These are phyloP conservation scores for Macaranga tanarius DNA, from an alignment of 441 rosid genomes.

Conservation along the genomic window DNA sequence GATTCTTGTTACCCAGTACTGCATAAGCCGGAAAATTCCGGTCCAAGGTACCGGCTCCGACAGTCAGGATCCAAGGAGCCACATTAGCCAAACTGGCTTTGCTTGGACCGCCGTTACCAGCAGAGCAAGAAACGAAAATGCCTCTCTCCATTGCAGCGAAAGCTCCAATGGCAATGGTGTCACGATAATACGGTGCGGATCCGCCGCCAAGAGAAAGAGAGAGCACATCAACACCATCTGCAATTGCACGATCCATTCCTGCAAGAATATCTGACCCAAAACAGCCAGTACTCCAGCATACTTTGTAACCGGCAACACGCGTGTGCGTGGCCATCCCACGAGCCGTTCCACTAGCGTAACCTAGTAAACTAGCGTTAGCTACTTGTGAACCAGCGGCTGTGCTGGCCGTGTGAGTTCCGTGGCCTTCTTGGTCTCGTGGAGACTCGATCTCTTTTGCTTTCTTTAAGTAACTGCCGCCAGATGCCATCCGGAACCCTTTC, in stretches of 20 bases:
- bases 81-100: conserved; percentile 64
- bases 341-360: conserved; percentile 74
- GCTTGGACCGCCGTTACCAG: conserved; percentile 79
- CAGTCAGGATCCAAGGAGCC: conserved; percentile 95
- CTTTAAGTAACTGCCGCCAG: conserved; percentile 44
- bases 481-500: conserved; percentile 66
- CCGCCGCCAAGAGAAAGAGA: conserved; percentile 89
- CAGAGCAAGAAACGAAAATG: conserved; percentile 71
- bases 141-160: conserved; percentile 81
- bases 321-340: conserved; percentile 81
- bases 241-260: conserved; percentile 74
- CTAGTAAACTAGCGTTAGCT: conserved; percentile 64
- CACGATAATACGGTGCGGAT: conserved; percentile 60
- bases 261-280: conserved; percentile 85
- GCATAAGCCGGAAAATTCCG: conserved; percentile 84
- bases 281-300: conserved; percentile 79
- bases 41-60: conserved; percentile 87
- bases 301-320: conserved; percentile 76
- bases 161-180: conserved; percentile 69
- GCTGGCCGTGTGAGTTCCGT: conserved; percentile 80
- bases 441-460: conserved; percentile 52
- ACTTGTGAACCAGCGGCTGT: conserved; percentile 81
- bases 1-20: conserved; percentile 45
- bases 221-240: conserved; percentile 73
- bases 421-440: conserved; percentile 79